Evolutionary conservation across 306 rosid genomes (phyloP).

Genomic region (Acacia acuminata): DNA sequence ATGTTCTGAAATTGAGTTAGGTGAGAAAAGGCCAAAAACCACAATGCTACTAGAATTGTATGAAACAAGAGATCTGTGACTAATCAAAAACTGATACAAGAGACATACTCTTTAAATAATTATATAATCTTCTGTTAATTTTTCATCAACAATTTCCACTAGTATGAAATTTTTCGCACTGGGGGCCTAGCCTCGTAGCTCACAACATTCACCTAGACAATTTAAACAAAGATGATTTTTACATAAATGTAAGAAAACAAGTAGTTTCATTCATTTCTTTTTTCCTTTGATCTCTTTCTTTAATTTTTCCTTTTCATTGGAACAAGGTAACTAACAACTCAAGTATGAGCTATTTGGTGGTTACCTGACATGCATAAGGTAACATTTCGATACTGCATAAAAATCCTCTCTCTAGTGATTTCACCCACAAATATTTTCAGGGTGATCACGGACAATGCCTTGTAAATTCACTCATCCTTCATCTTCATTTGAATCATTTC

Average conservation of each 20-base stretch:
- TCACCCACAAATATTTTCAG: slow-evolving; percentile 36
- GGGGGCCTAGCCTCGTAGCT: slow-evolving; percentile 88
- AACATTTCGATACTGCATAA: slow-evolving; percentile 89
- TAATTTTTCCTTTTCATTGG: not conserved
- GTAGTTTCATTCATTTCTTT: slow-evolving; percentile 6
- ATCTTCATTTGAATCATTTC: not conserved
- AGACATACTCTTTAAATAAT: slow-evolving; percentile 70
- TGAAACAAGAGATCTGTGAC: not conserved
- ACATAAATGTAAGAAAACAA: not conserved
- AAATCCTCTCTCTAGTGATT: slow-evolving; percentile 90
- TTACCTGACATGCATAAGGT: slow-evolving; percentile 93
- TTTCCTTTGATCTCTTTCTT: not conserved
- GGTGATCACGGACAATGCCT: not conserved
- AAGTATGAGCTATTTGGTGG: not conserved
- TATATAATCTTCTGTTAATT: slow-evolving; percentile 78
- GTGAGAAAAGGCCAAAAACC: not conserved
- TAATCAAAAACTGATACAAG: slow-evolving; percentile 15
- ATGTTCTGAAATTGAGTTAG: not conserved
- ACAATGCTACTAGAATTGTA: not conserved
- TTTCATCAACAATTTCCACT: slow-evolving; percentile 74
- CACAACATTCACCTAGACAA: slow-evolving; percentile 70
- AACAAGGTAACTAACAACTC: slow-evolving; percentile 15
- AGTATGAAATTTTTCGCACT: slow-evolving; percentile 86
- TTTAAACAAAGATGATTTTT: slow-evolving; percentile 12
- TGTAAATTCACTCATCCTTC: not conserved